Evolutionary conservation across 2,329 filamentous ascomycete genomes (phyloP), one percentile per base, ranked within the genome.

Genomic region (Lasiodiplodia hormozganensis): DNA sequence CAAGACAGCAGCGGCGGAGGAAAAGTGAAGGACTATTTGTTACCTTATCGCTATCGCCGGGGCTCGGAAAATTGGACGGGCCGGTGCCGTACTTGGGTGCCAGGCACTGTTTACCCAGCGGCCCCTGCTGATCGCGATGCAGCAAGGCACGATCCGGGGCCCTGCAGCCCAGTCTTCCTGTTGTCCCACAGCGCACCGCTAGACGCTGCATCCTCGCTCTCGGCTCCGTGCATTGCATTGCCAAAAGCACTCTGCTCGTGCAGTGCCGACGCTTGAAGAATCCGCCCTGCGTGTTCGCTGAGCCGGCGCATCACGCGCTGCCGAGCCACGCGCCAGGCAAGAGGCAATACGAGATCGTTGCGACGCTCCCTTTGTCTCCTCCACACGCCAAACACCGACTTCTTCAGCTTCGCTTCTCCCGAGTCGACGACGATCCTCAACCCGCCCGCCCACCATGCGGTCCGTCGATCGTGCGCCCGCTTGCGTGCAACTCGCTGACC

Each of bases 361-460:
- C 31, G 21, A 52, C 53, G 16, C 58, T 51, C 58, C 58, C 40
- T 49, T 51, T 34, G 40, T 60, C 23, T 56, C 64, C 36, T 57
- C 52, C 51, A 54, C 21, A 31, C 5, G 11, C 21, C 28, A 28
- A 28, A 25, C 21, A 25, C 12, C 23, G 21, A 51, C 12, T 25
- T 25, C 16, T 40, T 34, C 1, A 23, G 25, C 57, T 49, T 25
- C 40, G 40, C 58, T 36, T 47, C 40, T 62, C 58, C 64, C 58
- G 38, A 51, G 52, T 51, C 21, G 16, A 21, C 38, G 23, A 2
- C 52, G 36, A 51, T 57, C 52, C 51, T 53, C 53, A 25, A 7
- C 36, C n/a, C 36, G 16, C 53, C 49, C 18, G 54, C 54, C 65
- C 65, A 67, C 54, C 40, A 67, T 67, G 65, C 65, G 65, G 65